phyloP scores from a whole-genome alignment of 2,329 filamentous ascomycete genomes.

The Dactylellina leptospora region DNA sequence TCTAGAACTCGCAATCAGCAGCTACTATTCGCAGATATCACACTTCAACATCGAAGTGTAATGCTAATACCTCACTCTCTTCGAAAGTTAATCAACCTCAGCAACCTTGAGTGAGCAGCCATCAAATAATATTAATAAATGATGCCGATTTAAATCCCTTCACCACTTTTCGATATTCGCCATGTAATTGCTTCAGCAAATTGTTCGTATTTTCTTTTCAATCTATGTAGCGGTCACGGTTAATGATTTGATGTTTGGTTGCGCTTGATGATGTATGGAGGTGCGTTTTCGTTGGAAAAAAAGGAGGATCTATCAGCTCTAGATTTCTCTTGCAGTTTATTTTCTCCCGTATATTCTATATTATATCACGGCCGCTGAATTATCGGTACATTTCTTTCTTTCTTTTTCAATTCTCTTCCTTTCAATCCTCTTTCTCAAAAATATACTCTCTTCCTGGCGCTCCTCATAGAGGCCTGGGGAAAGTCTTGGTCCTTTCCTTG shows the following conservation, averaged over 20 bases:
- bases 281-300: too few relatives aligned
- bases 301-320: neutral
- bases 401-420: neutral
- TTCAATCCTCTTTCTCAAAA: neutral
- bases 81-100: neutral
- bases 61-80: neutral
- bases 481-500: constrained; percentile 24
- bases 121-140: constrained; percentile 14
- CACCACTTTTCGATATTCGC: constrained; percentile 4
- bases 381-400: neutral
- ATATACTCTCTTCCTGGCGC: neutral
- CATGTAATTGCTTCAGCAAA: constrained; percentile 23
- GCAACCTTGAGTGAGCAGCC: neutral
- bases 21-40: constrained; percentile 77
- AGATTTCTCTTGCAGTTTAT: neutral
- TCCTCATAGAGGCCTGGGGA: constrained; percentile 17
- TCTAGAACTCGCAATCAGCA: constrained; percentile 73
- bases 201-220: constrained; percentile 19
- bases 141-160: constrained; percentile 46
- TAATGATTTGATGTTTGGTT: constrained; percentile 29
- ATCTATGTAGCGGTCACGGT: constrained; percentile 48
- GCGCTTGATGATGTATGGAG: too few relatives aligned
- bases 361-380: constrained; percentile 28
- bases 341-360: constrained; percentile 3
- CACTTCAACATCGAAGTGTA: constrained; percentile 75